Base-by-base conservation (phyloP, 306 rosid genomes). In the Trichosanthes cucumerina region DNA sequence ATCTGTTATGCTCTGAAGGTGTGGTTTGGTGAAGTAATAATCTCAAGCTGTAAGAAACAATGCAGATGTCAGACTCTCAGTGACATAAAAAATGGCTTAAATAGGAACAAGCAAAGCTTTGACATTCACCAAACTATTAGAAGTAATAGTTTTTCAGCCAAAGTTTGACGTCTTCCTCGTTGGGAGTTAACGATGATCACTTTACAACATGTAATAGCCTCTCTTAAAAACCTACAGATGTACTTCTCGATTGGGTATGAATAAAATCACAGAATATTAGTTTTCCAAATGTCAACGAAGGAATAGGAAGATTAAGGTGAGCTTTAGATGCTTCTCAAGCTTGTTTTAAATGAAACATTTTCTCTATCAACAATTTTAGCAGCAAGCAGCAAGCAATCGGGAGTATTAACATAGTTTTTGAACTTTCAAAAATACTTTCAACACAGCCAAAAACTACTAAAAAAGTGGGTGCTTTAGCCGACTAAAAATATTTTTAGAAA, bases 1-100 rank as follows among this genome's bases (percentile, higher is more conserved):
- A 86, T 83, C 82, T 90, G 86, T 78, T 81, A 81, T 82, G 88
- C 86, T 88, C 98, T 46, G 84, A 85, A 80, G 84, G 86, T 75
- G 86, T 46, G n/a, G 85, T 79, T 75, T 86, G 82, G 85, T 92
- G 98, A 81, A 95, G 98, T 74, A 87, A 88, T 60, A 90, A 86
- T 85, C 98, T 92, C 85, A 95, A 89, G 82, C 98, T 95, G 88
- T 75, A 85, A 74, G 62, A 73, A 73, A 77, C 60, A 80, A 82
- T 46, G 84, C 85, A 24, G 65, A 49, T 74, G 77, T 83, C 76
- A 85, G 78, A 80, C 31, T 33, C 68, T 66, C 31, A 10, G 38
- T 41, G 16, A 65, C 15, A 59, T 41, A 33, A 56, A 66, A 12
- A 53, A 39, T 75, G 50, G 64, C 81, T 26, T 74, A 43, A 76